Base-by-base conservation (phyloP, 208 protist species). In the Endotrypanum monterogeii region DNA sequence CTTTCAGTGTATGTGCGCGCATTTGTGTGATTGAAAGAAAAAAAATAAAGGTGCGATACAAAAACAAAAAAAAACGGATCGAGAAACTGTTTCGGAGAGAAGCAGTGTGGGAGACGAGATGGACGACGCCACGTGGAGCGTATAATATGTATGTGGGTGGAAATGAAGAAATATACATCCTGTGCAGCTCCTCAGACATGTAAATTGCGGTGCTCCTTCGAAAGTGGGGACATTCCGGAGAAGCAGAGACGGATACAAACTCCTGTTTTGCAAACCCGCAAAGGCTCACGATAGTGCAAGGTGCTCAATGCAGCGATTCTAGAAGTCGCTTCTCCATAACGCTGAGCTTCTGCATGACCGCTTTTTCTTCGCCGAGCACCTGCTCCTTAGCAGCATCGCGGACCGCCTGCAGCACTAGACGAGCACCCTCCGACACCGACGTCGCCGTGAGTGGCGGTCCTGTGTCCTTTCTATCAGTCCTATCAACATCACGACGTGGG, bases 291-390 rank as follows among this genome's bases (percentile, higher is more conserved):
- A 8, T 16, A 1, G 58, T 12, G 2, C 30, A 23, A 20, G n/a
- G 58, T 8, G 58, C 58, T 63, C 70, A 82, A 48, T 55, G 28
- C 52, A 82, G 54, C 1, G 41, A 62, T 12, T 60, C 28, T 2
- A 85, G 50, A 23, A 85, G n/a, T 8, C 67, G 58, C 32, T 67
- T 66, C 60, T 86, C 82, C 65, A 75, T 73, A 32, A 61, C n/a
- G 52, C 82, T 83, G 28, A 86, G 74, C 61, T 83, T 86, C 35
- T 50, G 52, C 71, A 56, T 48, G 32, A 14, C 52, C 0, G 39
- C 41, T 30, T 78, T 74, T 50, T 78, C 73, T 39, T 69, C 69
- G 32, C 68, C 51, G 30, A 74, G 41, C 18, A 79, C 66, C n/a
- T 75, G 62, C 23, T 67, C 46, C 30, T 78, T 76, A 4, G 77